Percentiles rank a stretch among this genome's conserved stretches.
These are phyloP conservation scores for Elsinoe fawcettii DNA, from an alignment of 2,329 filamentous ascomycete species.

Conservation along the genomic window DNA sequence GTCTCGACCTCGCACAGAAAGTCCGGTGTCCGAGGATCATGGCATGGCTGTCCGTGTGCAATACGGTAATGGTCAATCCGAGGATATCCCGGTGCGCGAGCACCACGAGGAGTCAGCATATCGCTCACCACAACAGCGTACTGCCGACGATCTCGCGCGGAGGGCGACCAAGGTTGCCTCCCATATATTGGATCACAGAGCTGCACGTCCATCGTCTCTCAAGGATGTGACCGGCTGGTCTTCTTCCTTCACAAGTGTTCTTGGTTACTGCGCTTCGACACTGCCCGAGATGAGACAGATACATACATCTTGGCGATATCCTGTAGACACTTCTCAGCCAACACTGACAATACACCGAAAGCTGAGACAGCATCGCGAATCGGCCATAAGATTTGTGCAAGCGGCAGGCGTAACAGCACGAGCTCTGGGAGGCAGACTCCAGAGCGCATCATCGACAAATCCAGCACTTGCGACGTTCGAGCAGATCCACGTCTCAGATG, in stretches of 20 bases:
- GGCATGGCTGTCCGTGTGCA: conserved; percentile 48
- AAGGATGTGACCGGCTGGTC: conserved; percentile 33
- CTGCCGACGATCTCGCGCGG: conserved; percentile 50
- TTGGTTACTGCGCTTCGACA: conserved; percentile 35
- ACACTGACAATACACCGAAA: conserved; percentile 49
- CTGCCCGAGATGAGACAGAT: conserved; percentile 51
- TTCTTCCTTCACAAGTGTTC: conserved; percentile 31
- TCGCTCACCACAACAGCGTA: conserved; percentile 45
- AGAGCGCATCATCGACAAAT: conserved; percentile 33
- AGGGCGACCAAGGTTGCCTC: conserved; percentile 47
- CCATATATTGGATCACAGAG: conserved; percentile 45
- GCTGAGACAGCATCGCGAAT: conserved; percentile 48
- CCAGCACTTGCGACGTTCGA: conserved; percentile 31
- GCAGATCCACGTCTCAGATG: conserved; percentile 40
- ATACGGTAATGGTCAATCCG: conserved; percentile 53
- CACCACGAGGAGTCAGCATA: conserved; percentile 19
- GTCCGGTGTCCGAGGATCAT: conserved; percentile 24
- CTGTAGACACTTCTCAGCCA: conserved; percentile 46
- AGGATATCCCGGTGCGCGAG: conserved; percentile 45
- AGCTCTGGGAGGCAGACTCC: conserved; percentile 47
- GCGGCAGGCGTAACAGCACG: conserved; percentile 51
- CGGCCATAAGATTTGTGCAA: conserved; percentile 54
- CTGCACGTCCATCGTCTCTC: conserved; percentile 20
- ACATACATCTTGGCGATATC: conserved; percentile 51
- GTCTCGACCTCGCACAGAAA: conserved; percentile 42